These are phyloP conservation scores for Obba rivulosa DNA, from an alignment of 768 basidiomycete species.

Conservation along the genomic window DNA sequence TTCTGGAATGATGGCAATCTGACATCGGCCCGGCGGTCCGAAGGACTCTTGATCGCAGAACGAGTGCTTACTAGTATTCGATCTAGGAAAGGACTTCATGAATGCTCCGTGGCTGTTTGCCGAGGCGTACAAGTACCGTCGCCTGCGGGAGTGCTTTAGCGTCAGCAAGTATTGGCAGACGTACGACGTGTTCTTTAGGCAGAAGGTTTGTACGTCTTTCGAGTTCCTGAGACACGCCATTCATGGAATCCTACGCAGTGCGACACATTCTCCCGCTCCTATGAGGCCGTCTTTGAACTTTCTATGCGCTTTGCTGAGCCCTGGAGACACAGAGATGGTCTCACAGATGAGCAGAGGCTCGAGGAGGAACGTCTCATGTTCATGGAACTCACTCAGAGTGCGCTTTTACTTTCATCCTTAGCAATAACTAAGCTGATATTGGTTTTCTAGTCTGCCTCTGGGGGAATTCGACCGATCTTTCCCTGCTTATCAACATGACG, in stretches of 20 bases:
- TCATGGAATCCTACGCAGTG: slow-evolving; percentile 48
- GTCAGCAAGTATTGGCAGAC: slow-evolving; percentile 84
- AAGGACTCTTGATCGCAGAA: too few species aligned
- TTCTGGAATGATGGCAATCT: neutral
- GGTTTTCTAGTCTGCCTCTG: slow-evolving; percentile 74
- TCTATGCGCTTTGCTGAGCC: slow-evolving; percentile 89
- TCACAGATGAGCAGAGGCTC: slow-evolving; percentile 47
- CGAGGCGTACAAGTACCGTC: slow-evolving; percentile 90
- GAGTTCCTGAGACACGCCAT: neutral
- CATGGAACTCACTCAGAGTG: slow-evolving; percentile 87
- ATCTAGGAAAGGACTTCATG: slow-evolving; percentile 82
- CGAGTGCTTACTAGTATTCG: neutral
- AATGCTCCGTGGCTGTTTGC: slow-evolving; percentile 96
- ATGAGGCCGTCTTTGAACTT: slow-evolving; percentile 90
- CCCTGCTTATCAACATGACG: slow-evolving; percentile 93
- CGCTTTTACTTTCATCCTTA: slow-evolving; percentile 11
- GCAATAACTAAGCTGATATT: neutral
- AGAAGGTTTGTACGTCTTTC: slow-evolving; percentile 50
- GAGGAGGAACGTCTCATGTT: slow-evolving; percentile 85
- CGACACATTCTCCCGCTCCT: slow-evolving; percentile 91
- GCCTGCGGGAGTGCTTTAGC: slow-evolving; percentile 91
- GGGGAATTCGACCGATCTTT: slow-evolving; percentile 96
- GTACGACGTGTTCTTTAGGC: slow-evolving; percentile 94
- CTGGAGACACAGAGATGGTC: slow-evolving; percentile 53
- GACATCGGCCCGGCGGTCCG: too few species aligned